Evolutionary conservation across 2,329 filamentous ascomycete genomes (phyloP), one percentile per base, ranked within the genome.

Genomic region (Claviceps capensis): DNA sequence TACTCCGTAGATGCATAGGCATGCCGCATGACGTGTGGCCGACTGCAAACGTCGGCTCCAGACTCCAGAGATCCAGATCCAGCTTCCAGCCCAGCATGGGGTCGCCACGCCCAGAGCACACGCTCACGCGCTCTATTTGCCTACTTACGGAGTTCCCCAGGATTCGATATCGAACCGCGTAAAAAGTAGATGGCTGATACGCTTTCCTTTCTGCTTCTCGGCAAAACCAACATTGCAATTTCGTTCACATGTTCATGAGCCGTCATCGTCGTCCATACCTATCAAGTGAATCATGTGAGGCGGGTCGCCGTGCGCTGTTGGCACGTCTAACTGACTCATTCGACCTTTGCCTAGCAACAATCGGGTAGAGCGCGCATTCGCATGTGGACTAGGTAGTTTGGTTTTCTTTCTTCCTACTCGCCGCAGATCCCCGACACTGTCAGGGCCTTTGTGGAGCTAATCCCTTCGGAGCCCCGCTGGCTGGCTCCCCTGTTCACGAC

Each of bases 261-360:
- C 26, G 26, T 30, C 8, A 30, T 30, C 41, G 41, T 19, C 9
- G 13, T 23, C 22, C 22, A 22, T 22, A 22, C 22, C 22, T 22
- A 11, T 16, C 16, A 16, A 30, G 37, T 54, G 48, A 44, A 41
- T 44, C 47, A 43, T 49, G 43, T 41, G 43, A 51, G 48, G 56
- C 49, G 53, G 49, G 47, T 40, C 38, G 38, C 38, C 23, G 16
- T 51, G 50, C 47, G 36, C 22, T 44, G 34, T 54, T 57, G n/a
- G n/a, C 42, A 49, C 55, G 56, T 43, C 22, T 23, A 26, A 58
- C 49, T 55, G 54, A 54, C 55, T 54, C 54, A 48, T 43, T 43
- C 36, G 19, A 37, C 23, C 23, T 23, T 41, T 40, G 36, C 8
- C 36, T 34, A n/a, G 44, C 22, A 16, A 45, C 17, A 42, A 50